Evolutionary conservation across 352 stramenopile genomes (phyloP).

Genomic region (Globisporangium perplexum): DNA sequence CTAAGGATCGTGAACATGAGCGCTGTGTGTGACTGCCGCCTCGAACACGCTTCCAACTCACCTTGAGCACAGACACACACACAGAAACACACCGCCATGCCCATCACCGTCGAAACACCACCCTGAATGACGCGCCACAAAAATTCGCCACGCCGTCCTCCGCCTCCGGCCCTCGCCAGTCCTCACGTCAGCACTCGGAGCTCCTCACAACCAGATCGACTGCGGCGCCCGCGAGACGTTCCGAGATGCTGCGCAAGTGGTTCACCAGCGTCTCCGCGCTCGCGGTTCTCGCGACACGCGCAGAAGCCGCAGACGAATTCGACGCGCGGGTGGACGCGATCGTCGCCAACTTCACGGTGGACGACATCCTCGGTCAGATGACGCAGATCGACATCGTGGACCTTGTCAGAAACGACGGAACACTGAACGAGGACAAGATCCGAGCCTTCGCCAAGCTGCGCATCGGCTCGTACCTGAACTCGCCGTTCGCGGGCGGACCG

Average conservation of each 20-base stretch:
- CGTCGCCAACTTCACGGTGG: slow-evolving; percentile 41
- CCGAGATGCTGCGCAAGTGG: slow-evolving; percentile 19
- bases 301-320: slow-evolving; percentile 15
- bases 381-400: slow-evolving; percentile 73
- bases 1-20: slow-evolving; percentile 19
- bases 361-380: slow-evolving; percentile 78
- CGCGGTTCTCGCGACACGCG: slow-evolving; percentile 17
- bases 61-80: background rate
- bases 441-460: slow-evolving; percentile 38
- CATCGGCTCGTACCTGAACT: slow-evolving; percentile 89
- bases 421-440: slow-evolving; percentile 39
- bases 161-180: no score
- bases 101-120: background rate
- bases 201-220: background rate
- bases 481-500: slow-evolving; percentile 29
- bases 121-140: no score
- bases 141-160: no score
- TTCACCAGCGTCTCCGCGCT: slow-evolving; percentile 18
- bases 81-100: background rate
- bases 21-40: no score
- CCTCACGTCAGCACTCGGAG: no score
- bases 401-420: slow-evolving; percentile 43
- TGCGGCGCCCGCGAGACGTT: background rate
- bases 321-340: slow-evolving; percentile 45
- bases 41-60: background rate